These are phyloP conservation scores for Fusarium verrucosum DNA, from an alignment of 2,329 filamentous ascomycete genomes.

Conservation along the genomic window DNA sequence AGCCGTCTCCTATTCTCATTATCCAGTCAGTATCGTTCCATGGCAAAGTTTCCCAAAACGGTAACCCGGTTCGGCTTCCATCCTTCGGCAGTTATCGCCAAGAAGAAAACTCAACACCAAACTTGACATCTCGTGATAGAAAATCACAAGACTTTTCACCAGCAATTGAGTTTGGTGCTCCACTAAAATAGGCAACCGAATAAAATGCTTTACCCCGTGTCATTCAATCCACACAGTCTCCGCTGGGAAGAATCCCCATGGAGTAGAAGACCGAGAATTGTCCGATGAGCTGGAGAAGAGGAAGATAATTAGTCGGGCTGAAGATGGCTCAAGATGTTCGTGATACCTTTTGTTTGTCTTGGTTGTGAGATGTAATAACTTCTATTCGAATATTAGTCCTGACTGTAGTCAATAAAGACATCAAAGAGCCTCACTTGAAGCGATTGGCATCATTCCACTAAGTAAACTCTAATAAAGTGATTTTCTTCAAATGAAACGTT, in stretches of 20 bases:
- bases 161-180: not conserved
- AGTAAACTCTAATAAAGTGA: no score
- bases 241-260: slow-evolving; percentile 12
- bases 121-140: not conserved
- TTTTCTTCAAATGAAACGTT: not conserved
- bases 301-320: not conserved
- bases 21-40: no score
- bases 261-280: slow-evolving; percentile 21
- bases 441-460: not conserved
- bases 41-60: not conserved
- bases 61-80: not conserved
- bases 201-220: slow-evolving; percentile 17
- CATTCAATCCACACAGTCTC: not conserved
- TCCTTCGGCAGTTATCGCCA: not conserved
- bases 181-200: slow-evolving; percentile 22
- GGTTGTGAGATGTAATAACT: rapidly evolving
- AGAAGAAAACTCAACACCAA: slow-evolving; percentile 16
- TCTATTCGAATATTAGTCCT: no score
- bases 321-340: rapidly evolving
- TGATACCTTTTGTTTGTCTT: no score
- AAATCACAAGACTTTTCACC: slow-evolving; percentile 4
- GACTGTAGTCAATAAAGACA: no score
- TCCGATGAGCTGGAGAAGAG: not conserved
- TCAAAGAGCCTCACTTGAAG: not conserved
- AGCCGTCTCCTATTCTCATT: no score